A percentile compares a stretch with the other conserved stretches of the same genome.
Conservation (phyloP, 495 filamentous ascomycete genomes). For the Penicillium riverlandense region DNA sequence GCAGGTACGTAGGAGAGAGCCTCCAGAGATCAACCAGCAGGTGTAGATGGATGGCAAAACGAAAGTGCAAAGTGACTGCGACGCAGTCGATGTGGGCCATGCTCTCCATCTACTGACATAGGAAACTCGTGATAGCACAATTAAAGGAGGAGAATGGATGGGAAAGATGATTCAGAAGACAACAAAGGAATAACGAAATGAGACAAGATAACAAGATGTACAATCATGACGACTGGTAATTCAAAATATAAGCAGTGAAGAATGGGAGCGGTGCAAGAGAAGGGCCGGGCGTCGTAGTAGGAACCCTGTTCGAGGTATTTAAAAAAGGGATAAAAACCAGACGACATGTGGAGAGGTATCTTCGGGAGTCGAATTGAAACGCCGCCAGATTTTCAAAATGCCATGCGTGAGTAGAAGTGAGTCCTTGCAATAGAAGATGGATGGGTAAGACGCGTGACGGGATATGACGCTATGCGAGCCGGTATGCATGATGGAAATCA, state of each 20-base stretch:
- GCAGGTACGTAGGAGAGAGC: constrained; percentile 1
- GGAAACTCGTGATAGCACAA: constrained; percentile 25
- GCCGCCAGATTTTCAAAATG: constrained; percentile 37
- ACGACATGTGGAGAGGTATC: constrained; percentile 39
- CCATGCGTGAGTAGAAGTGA: constrained; percentile 34
- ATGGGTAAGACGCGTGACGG: constrained; percentile 16
- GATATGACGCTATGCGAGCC: constrained; percentile 41
- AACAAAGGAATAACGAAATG: constrained; percentile 6
- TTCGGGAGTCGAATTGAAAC: constrained; percentile 33
- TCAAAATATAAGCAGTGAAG: neutral
- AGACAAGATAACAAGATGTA: constrained; percentile 13
- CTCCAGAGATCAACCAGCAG: constrained; percentile 14
- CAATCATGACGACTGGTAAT: constrained; percentile 24
- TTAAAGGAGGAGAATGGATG: constrained; percentile 6
- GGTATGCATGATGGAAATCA: constrained; percentile 35
- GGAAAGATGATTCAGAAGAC: neutral
- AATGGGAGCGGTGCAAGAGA: constrained; percentile 20
- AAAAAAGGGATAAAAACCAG: constrained; percentile 11
- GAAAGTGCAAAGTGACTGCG: constrained; percentile 5
- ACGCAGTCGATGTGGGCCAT: constrained; percentile 4
- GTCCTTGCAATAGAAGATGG: constrained; percentile 19
- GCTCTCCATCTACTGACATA: constrained; percentile 24
- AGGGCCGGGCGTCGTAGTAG: constrained; percentile 6
- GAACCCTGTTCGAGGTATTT: constrained; percentile 7
- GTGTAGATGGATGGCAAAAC: constrained; percentile 11